A percentile compares a stretch with the other conserved stretches of the same genome.
These are phyloP conservation scores for Neurospora tetraspora DNA, from an alignment of 495 filamentous ascomycete genomes.

Conservation along the genomic window DNA sequence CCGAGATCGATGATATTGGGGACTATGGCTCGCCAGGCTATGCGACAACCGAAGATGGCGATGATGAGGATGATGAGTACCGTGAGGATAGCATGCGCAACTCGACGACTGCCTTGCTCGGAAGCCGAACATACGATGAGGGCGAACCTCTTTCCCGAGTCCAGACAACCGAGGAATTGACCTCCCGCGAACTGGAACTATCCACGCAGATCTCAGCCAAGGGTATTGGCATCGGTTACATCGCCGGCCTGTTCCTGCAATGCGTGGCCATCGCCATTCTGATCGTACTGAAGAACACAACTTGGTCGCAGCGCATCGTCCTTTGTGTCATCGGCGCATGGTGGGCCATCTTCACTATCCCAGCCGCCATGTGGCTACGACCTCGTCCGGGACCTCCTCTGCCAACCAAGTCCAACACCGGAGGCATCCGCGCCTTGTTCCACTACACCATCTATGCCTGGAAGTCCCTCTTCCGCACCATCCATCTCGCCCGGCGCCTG, in stretches of 20 bases:
- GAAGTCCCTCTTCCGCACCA: conserved; percentile 72
- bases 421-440: conserved; percentile 27
- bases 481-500: conserved; percentile 65
- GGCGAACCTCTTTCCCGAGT: conserved; percentile 24
- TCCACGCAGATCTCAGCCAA: conserved; percentile 81
- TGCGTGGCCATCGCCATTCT: conserved; percentile 65
- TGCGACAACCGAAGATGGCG: conserved; percentile 4
- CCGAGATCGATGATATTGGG: conserved; percentile 33
- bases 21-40: neutral
- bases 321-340: conserved; percentile 83
- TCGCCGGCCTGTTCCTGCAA: conserved; percentile 71
- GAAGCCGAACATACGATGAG: conserved; percentile 14
- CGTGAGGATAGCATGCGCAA: conserved; percentile 18
- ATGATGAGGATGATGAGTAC: conserved; percentile 8
- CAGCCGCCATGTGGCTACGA: conserved; percentile 81
- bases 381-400: conserved; percentile 83
- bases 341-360: conserved; percentile 91
- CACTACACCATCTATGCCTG: conserved; percentile 72
- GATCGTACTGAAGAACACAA: conserved; percentile 57
- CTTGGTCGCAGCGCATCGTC: conserved; percentile 69
- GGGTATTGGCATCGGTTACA: conserved; percentile 86
- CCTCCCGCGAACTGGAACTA: conserved; percentile 59
- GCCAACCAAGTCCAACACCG: conserved; percentile 22
- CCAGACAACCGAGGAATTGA: conserved; percentile 31
- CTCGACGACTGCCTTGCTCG: conserved; percentile 37